These are phyloP conservation scores for Fremontodendron californicum DNA, from an alignment of 345 rosid genomes.

Conservation along the genomic window DNA sequence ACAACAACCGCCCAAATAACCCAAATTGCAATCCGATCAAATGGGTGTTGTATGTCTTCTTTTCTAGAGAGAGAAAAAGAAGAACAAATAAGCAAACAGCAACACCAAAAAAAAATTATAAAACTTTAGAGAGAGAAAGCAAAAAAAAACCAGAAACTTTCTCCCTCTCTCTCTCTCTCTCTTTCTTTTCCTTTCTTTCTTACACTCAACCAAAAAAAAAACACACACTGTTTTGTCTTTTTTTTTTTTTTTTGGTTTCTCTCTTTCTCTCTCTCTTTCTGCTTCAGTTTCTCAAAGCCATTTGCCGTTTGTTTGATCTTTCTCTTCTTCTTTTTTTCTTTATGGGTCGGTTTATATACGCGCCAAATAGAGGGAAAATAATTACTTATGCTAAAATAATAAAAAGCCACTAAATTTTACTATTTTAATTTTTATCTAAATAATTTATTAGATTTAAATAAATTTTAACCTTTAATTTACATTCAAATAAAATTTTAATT, in stretches of 20 bases:
- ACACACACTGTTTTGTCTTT: slow-evolving; percentile 10
- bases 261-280: slow-evolving; percentile 9
- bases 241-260: slow-evolving; percentile 5
- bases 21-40: slow-evolving; percentile 38
- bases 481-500: too few relatives aligned
- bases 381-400: slow-evolving; percentile 33
- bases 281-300: slow-evolving; percentile 32
- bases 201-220: slow-evolving; percentile 18
- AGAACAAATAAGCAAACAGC: background rate
- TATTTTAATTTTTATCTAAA: background rate
- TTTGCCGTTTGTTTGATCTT: slow-evolving; percentile 41
- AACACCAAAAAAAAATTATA: too few relatives aligned
- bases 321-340: slow-evolving; percentile 26
- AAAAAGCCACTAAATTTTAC: too few relatives aligned
- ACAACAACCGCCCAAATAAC: slow-evolving; percentile 16
- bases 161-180: too few relatives aligned
- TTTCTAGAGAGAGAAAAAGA: slow-evolving; percentile 5
- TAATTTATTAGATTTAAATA: too few relatives aligned
- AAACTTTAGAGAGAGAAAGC: too few relatives aligned
- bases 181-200: slow-evolving; percentile 29
- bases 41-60: slow-evolving; percentile 23
- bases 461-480: too few relatives aligned
- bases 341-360: slow-evolving; percentile 50
- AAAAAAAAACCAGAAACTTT: slow-evolving; percentile 20
- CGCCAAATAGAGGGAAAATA: slow-evolving; percentile 46